Conservation (phyloP, 257 asterid genomes). For the Asclepias syriaca region DNA sequence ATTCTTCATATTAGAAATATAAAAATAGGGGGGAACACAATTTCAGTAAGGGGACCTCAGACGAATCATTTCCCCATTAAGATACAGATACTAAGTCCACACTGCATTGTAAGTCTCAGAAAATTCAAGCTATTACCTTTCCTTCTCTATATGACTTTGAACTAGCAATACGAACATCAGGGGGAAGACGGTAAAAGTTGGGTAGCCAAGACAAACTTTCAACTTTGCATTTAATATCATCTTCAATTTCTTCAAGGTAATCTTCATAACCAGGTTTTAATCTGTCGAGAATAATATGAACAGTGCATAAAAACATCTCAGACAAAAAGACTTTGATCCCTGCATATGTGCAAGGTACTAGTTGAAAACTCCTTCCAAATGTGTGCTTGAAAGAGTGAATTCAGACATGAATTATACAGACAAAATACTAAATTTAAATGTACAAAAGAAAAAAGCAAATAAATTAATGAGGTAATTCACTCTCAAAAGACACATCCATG, state of each 20-base stretch:
- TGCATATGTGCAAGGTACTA: constrained; percentile 6
- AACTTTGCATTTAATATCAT: constrained; percentile 56
- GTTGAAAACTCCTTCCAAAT: not conserved
- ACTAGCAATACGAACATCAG: constrained; percentile 64
- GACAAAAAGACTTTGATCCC: not conserved
- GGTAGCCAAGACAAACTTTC: constrained; percentile 68
- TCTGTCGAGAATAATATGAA: constrained; percentile 31
- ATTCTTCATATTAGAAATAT: not conserved
- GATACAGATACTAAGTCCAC: not conserved
- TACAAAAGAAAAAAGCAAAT: not conserved
- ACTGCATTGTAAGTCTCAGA: not conserved
- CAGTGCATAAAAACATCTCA: constrained; percentile 10
- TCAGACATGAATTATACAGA: not conserved
- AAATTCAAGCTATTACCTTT: constrained; percentile 41
- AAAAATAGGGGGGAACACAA: not conserved
- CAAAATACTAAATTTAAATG: not conserved
- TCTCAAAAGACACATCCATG: not conserved
- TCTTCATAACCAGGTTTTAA: constrained; percentile 67
- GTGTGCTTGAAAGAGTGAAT: not conserved
- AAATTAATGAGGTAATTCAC: not conserved
- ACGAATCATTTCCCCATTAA: not conserved
- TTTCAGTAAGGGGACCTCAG: not conserved
- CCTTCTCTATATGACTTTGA: constrained; percentile 75
- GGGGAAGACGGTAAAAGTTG: constrained; percentile 61
- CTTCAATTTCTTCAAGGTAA: constrained; percentile 55